Evolutionary conservation across 2,329 filamentous ascomycete species (phyloP).

Genomic region (Beauveria medogensis): DNA sequence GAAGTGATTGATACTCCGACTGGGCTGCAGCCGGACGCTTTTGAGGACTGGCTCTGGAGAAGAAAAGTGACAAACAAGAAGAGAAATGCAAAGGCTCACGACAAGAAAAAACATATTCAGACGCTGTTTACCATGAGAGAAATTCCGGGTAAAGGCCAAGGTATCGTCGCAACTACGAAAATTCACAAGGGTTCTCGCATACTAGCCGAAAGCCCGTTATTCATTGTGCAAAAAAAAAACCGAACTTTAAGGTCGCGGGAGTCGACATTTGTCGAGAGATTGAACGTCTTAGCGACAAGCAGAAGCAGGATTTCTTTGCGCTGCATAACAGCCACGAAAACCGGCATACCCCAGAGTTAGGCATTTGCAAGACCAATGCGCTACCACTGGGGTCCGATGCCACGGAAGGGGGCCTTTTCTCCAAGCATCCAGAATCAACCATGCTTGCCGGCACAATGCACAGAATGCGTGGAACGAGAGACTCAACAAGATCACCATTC

Average conservation of each 20-base stretch:
- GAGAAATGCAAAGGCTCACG: not conserved
- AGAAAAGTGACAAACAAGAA: not conserved
- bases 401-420: not conserved
- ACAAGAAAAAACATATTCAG: not conserved
- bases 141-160: not conserved
- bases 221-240: not conserved
- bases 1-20: not conserved
- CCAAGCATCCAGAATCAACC: not conserved
- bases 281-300: not conserved
- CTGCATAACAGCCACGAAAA: not conserved
- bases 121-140: not conserved
- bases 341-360: not conserved
- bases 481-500: too few species aligned
- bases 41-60: not conserved
- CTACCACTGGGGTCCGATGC: not conserved
- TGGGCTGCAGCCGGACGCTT: not conserved
- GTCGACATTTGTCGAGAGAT: not conserved
- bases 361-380: not conserved
- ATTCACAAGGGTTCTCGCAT: not conserved
- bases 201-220: not conserved
- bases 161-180: not conserved
- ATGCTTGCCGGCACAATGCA: conserved; percentile 1
- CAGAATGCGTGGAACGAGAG: too few species aligned
- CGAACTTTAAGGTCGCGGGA: not conserved
- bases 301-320: not conserved